phyloP scores from a whole-genome alignment of 768 basidiomycete genomes.

The Lentinula edodes region DNA sequence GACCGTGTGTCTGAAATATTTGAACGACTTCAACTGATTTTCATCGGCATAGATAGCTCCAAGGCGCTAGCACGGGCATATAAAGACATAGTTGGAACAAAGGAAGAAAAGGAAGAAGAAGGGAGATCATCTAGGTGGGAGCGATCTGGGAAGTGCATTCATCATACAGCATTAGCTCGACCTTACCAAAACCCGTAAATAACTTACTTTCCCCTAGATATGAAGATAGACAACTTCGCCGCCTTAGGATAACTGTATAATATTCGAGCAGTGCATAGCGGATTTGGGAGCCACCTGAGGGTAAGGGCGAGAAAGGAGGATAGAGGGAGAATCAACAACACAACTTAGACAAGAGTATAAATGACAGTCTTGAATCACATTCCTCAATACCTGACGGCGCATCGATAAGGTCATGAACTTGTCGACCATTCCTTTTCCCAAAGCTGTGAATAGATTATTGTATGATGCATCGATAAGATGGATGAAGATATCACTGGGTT shows the following conservation, averaged over 20 bases:
- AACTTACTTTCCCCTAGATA: not conserved
- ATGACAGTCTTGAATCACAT: constrained; percentile 1
- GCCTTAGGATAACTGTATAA: not conserved
- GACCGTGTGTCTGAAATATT: not conserved
- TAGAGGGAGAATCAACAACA: not conserved
- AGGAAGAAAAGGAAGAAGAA: not conserved
- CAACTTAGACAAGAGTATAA: not conserved
- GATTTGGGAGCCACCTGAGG: not conserved
- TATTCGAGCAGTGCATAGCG: too few species aligned
- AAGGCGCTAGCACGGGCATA: not conserved
- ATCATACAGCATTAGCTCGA: not conserved
- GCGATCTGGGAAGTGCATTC: not conserved
- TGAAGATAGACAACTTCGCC: not conserved
- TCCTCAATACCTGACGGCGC: not conserved
- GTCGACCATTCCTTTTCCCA: not conserved
- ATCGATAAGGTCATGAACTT: not conserved
- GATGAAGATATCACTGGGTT: not conserved
- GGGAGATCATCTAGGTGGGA: not conserved
- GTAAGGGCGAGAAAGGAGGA: not conserved
- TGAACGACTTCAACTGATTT: not conserved
- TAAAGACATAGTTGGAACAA: not conserved
- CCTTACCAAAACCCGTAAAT: not conserved
- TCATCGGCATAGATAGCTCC: not conserved
- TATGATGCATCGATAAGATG: not conserved
- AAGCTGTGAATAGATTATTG: not conserved